Evolutionary conservation across 345 rosid genomes (phyloP).

Genomic region (Hibiscus mutabilis): DNA sequence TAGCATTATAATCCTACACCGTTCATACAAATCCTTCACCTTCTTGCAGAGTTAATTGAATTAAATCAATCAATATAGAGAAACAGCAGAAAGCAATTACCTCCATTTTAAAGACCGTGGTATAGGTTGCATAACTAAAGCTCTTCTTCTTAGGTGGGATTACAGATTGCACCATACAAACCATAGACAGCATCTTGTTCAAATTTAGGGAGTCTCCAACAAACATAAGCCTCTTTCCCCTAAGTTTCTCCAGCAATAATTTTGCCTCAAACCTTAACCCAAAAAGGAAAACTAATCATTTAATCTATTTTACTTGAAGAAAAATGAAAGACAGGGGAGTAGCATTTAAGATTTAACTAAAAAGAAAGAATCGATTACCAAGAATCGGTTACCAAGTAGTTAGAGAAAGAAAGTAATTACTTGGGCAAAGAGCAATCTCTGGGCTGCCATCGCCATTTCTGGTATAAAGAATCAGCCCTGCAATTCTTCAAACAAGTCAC

Average conservation of each 20-base stretch:
- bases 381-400: no score
- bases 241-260: constrained; percentile 45
- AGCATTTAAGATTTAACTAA: not conserved
- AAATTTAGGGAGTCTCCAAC: constrained; percentile 61
- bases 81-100: constrained; percentile 14
- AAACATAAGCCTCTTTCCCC: constrained; percentile 58
- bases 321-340: not conserved
- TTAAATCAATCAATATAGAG: not conserved
- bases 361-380: not conserved
- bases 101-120: constrained; percentile 33
- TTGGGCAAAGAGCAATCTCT: constrained; percentile 75
- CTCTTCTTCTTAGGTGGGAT: constrained; percentile 34
- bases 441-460: constrained; percentile 98
- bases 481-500: constrained; percentile 71
- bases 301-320: not conserved
- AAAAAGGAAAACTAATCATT: not conserved
- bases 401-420: constrained; percentile 20
- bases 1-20: constrained; percentile 49
- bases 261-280: constrained; percentile 43
- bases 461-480: constrained; percentile 66
- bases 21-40: not conserved
- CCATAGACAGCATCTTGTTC: constrained; percentile 65
- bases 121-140: constrained; percentile 28
- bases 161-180: constrained; percentile 56
- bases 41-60: not conserved